Conservation (phyloP, 2,329 filamentous ascomycete genomes). For the Emergomyces pasteurianus region DNA sequence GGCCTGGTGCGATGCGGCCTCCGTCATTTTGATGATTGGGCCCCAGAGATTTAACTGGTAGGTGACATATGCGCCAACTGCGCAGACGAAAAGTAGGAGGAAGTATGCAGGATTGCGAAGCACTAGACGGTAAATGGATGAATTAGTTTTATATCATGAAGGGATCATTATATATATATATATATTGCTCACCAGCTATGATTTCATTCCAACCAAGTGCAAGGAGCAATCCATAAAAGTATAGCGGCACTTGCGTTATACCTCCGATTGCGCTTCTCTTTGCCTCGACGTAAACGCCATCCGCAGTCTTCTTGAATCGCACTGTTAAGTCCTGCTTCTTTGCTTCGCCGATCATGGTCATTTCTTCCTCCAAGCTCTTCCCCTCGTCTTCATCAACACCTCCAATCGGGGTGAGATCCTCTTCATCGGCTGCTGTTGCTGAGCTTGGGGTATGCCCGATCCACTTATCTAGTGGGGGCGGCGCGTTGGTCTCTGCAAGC, state of each 20-base stretch:
- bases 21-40: constrained; percentile 89
- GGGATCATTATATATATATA: background rate
- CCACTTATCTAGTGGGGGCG: constrained; percentile 75
- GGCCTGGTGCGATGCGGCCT: constrained; percentile 76
- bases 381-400: constrained; percentile 91
- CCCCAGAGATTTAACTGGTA: constrained; percentile 93
- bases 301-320: constrained; percentile 95
- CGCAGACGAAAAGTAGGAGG: constrained; percentile 68
- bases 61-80: constrained; percentile 70
- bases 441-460: constrained; percentile 66
- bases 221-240: constrained; percentile 83
- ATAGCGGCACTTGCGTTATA: constrained; percentile 83
- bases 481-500: constrained; percentile 58
- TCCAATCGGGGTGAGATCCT: constrained; percentile 77
- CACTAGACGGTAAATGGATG: constrained; percentile 43
- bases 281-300: constrained; percentile 94
- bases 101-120: constrained; percentile 90
- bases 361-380: constrained; percentile 90
- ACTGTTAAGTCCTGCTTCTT: constrained; percentile 87
- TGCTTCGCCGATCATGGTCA: constrained; percentile 80
- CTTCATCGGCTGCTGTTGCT: constrained; percentile 72
- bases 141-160: background rate
- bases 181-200: constrained; percentile 62
- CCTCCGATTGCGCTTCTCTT: constrained; percentile 94
- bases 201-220: constrained; percentile 99